Evolutionary conservation across 2,329 filamentous ascomycete genomes (phyloP).

Genomic region (Harringtonia lauricola): DNA sequence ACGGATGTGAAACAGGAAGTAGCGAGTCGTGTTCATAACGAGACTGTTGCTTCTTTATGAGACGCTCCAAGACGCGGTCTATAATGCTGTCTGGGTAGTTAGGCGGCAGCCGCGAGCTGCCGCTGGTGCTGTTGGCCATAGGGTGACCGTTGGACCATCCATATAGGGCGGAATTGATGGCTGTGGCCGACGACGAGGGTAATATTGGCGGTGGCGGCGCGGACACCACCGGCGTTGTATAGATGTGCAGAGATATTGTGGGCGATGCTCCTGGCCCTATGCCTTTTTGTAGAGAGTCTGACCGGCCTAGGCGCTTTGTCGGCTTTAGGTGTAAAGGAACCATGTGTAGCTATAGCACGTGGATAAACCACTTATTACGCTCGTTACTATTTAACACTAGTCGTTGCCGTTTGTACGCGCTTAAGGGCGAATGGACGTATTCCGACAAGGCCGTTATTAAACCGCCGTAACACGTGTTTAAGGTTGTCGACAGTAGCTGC

Average conservation of each 20-base stretch:
- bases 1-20: slow-evolving; percentile 18
- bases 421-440: slow-evolving; percentile 36
- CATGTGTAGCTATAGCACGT: slow-evolving; percentile 35
- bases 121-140: not conserved
- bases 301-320: slow-evolving; percentile 6
- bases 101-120: slow-evolving; percentile 4
- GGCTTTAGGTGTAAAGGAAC: not conserved
- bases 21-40: slow-evolving; percentile 23
- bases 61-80: no score
- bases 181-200: not conserved
- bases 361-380: slow-evolving; percentile 28
- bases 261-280: not conserved
- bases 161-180: not conserved
- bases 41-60: slow-evolving; percentile 16
- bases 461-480: no score
- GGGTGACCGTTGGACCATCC: not conserved
- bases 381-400: slow-evolving; percentile 26
- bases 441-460: no score
- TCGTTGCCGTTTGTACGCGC: slow-evolving; percentile 35
- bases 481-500: no score
- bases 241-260: not conserved
- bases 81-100: not conserved
- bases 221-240: not conserved
- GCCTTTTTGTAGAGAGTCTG: not conserved
- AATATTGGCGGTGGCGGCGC: not conserved